These are phyloP conservation scores for Capsella bursapastoris DNA, from an alignment of 345 rosid genomes.

Conservation along the genomic window DNA sequence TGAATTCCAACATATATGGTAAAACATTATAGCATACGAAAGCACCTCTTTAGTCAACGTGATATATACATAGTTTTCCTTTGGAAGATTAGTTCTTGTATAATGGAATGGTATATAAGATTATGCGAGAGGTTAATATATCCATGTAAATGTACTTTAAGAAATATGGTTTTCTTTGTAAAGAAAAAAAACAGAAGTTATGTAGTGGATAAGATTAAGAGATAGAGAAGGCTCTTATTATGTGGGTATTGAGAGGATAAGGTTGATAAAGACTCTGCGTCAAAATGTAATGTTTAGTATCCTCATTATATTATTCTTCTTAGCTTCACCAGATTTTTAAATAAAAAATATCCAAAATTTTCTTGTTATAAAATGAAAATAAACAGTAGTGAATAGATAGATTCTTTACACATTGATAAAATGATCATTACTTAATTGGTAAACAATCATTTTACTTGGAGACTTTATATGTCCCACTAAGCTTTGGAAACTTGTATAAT, in stretches of 20 bases:
- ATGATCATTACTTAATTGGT: constrained; percentile 14
- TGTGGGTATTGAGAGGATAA: constrained; percentile 38
- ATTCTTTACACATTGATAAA: constrained; percentile 37
- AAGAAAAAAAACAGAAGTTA: constrained; percentile 20
- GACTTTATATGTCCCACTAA: constrained; percentile 20
- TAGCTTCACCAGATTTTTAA: neutral
- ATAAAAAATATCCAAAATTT: too few species aligned
- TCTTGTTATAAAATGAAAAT: neutral
- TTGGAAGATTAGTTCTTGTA: neutral
- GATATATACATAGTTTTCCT: neutral
- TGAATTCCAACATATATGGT: constrained; percentile 18
- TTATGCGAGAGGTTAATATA: neutral
- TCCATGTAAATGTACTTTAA: neutral
- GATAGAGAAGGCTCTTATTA: constrained; percentile 13
- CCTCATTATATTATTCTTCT: constrained; percentile 6
- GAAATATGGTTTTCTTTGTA: neutral
- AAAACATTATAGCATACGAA: constrained; percentile 21
- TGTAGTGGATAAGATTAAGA: constrained; percentile 40
- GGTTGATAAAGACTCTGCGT: constrained; percentile 36
- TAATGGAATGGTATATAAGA: constrained; percentile 9
- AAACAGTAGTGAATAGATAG: neutral
- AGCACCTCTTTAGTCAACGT: constrained; percentile 8
- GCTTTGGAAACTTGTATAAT: neutral
- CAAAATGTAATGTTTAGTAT: constrained; percentile 19
- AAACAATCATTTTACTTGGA: constrained; percentile 12